Conservation (phyloP, 352 stramenopile species). For the Phytophthora hibernalis region DNA sequence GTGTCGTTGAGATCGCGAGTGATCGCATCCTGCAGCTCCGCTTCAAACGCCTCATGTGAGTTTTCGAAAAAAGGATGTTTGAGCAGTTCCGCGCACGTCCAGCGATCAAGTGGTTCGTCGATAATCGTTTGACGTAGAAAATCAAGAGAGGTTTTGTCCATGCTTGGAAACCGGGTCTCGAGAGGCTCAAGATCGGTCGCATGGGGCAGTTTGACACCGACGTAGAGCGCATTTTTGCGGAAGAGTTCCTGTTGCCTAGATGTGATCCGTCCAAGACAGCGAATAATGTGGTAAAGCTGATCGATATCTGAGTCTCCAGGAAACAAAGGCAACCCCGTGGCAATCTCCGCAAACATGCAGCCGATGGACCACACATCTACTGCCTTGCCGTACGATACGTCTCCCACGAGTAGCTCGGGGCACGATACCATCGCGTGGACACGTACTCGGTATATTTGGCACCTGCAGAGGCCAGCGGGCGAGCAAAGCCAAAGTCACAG, state of each 20-base stretch:
- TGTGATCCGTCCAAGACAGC: constrained; percentile 75
- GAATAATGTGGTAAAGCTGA: constrained; percentile 90
- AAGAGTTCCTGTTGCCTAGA: constrained; percentile 84
- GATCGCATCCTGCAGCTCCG: constrained; percentile 77
- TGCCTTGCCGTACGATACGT: constrained; percentile 93
- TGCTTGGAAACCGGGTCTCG: constrained; percentile 64
- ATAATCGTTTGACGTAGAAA: constrained; percentile 79
- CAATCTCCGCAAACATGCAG: constrained; percentile 97
- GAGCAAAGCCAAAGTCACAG: constrained; percentile 90
- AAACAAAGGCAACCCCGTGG: constrained; percentile 95
- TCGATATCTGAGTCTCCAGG: constrained; percentile 97
- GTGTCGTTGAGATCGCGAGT: constrained; percentile 70
- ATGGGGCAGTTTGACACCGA: constrained; percentile 79
- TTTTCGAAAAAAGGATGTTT: constrained; percentile 80
- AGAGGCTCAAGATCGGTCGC: constrained; percentile 66
- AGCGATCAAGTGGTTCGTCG: constrained; percentile 80
- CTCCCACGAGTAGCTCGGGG: constrained; percentile 92
- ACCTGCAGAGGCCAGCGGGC: constrained; percentile 66
- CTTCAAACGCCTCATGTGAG: constrained; percentile 60
- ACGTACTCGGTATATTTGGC: constrained; percentile 92
- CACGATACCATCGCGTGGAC: constrained; percentile 95
- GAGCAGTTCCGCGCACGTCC: constrained; percentile 80
- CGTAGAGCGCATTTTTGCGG: constrained; percentile 82
- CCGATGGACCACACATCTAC: constrained; percentile 98
- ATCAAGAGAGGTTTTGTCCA: constrained; percentile 73